Conservation (phyloP, 495 filamentous ascomycete genomes). For the Trichoderma parareesei region DNA sequence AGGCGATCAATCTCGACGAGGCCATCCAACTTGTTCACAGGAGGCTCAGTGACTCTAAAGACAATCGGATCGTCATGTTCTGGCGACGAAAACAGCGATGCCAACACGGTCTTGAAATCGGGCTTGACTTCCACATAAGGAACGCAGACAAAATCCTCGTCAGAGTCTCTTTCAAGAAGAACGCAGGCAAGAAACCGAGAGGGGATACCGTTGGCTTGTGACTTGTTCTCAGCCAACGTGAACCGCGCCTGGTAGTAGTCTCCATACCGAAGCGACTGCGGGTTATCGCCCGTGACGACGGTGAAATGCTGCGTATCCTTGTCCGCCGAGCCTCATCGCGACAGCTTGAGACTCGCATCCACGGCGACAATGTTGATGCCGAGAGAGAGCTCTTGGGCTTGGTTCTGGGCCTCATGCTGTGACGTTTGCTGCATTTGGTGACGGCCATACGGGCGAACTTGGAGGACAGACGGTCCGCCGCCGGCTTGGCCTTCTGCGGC, state of each 20-base stretch:
- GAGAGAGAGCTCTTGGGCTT: not conserved
- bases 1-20: not conserved
- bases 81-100: not conserved
- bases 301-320: not conserved
- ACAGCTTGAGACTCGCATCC: not conserved
- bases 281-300: not conserved
- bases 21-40: not conserved
- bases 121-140: not conserved
- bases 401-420: not conserved
- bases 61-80: not conserved
- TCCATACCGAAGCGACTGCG: not conserved
- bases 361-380: not conserved
- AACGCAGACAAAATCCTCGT: not conserved
- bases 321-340: not conserved
- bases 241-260: not conserved
- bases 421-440: not conserved
- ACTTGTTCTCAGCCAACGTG: not conserved
- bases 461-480: not conserved
- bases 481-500: not conserved
- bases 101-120: not conserved
- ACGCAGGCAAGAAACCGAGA: not conserved
- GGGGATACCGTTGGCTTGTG: not conserved
- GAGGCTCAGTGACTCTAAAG: not conserved
- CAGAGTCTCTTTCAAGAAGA: not conserved
- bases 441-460: not conserved